A percentile compares a stretch with the other conserved stretches of the same genome.
Conservation (phyloP, 371 early-diverging fungal genomes). For the Mortierella sp. region DNA sequence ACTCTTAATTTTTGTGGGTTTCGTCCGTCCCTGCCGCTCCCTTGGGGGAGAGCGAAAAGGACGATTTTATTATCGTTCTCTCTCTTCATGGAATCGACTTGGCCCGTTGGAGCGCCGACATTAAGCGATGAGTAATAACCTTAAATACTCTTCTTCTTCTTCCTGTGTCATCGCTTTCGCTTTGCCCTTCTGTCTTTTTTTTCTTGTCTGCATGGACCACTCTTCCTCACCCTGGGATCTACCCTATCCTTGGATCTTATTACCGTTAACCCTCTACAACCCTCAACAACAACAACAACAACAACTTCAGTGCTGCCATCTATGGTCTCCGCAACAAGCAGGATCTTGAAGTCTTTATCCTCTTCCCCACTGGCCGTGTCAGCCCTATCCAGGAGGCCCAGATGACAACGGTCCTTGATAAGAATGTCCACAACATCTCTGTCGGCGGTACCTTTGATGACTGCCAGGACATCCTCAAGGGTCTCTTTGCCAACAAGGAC, state of each 20-base stretch:
- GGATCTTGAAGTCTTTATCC: constrained; percentile 91
- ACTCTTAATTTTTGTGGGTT: not conserved
- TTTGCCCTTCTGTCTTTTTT: not conserved
- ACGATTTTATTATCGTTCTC: constrained; percentile 6
- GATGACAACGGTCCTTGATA: constrained; percentile 95
- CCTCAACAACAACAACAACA: not conserved
- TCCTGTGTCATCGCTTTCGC: constrained; percentile 13
- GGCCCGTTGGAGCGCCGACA: too few relatives aligned
- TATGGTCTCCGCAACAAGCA: constrained; percentile 95
- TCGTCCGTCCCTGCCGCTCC: too few relatives aligned
- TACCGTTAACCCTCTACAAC: not conserved
- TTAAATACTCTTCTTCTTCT: constrained; percentile 11
- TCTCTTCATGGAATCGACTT: not conserved
- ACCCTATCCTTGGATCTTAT: too few relatives aligned
- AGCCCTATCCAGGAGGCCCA: constrained; percentile 96
- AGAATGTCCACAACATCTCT: constrained; percentile 93
- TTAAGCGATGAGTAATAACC: constrained; percentile 41
- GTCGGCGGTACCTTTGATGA: constrained; percentile 97
- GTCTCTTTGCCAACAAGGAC: constrained; percentile 80
- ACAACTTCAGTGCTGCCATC: constrained; percentile 88
- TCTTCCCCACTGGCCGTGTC: constrained; percentile 92
- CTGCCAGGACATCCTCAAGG: constrained; percentile 96
- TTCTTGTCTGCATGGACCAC: not conserved
- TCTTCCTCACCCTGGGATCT: too few relatives aligned
- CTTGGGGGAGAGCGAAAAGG: too few relatives aligned